Conservation (phyloP, 2,329 filamentous ascomycete genomes). For the Fonsecaea erecta region DNA sequence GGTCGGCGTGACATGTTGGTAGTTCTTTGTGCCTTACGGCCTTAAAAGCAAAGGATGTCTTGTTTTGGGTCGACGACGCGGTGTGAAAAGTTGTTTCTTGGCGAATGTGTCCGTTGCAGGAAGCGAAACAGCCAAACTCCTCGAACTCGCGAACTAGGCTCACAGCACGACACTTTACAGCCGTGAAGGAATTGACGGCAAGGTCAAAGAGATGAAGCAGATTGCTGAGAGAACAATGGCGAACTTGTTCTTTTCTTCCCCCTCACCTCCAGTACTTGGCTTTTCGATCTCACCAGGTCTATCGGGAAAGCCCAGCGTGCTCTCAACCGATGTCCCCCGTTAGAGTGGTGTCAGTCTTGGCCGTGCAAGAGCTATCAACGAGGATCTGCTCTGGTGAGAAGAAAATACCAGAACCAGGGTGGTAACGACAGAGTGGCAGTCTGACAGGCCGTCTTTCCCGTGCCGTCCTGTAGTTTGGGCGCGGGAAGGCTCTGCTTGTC, state of each 20-base stretch:
- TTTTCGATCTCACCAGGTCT: not conserved
- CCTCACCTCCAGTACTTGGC: not conserved
- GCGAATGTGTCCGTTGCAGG: not conserved
- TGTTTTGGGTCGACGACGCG: not conserved
- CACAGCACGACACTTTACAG: not conserved
- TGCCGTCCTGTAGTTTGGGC: not conserved
- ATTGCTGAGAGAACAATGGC: not conserved
- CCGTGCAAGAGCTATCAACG: not conserved
- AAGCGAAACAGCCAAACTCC: not conserved
- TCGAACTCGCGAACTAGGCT: not conserved
- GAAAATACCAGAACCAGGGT: not conserved
- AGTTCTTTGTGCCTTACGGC: not conserved
- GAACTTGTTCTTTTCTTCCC: not conserved
- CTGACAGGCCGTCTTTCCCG: not conserved
- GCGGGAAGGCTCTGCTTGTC: not conserved
- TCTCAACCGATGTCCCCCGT: not conserved
- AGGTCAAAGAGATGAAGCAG: not conserved
- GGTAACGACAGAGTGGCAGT: not conserved
- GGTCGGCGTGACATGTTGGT: slow-evolving; percentile 38
- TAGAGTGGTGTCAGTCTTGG: not conserved
- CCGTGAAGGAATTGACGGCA: not conserved
- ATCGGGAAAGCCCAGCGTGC: not conserved
- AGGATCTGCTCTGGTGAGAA: not conserved
- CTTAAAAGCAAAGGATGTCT: not conserved
- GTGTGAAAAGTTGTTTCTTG: not conserved